Evolutionary conservation across 2,329 filamentous ascomycete species (phyloP).

Genomic region (Dryadomyces quercivorus): DNA sequence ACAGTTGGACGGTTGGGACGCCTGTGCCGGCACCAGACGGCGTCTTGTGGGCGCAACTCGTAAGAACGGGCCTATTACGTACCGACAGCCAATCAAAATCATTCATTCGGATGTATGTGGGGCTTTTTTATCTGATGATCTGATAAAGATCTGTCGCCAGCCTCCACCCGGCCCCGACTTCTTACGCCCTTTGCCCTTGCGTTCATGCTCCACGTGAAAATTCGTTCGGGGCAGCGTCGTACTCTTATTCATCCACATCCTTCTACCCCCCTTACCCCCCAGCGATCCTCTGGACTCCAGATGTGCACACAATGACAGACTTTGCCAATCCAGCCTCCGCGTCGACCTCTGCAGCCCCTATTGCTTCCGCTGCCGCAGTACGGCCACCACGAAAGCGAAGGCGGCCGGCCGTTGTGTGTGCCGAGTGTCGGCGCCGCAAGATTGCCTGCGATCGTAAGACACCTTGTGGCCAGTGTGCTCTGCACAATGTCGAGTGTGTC

Average conservation of each 20-base stretch:
- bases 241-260: too few species aligned
- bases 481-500: conserved; percentile 38
- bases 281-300: background rate
- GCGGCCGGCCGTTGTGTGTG: conserved; percentile 35
- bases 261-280: background rate
- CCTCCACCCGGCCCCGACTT: background rate
- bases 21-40: too few species aligned
- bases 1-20: too few species aligned
- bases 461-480: conserved; percentile 48
- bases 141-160: conserved; percentile 5
- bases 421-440: conserved; percentile 46
- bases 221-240: too few species aligned
- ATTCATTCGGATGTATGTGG: background rate
- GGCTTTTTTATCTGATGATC: conserved; percentile 10
- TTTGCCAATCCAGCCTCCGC: background rate
- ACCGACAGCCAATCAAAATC: too few species aligned
- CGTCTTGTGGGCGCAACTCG: too few species aligned
- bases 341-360: background rate
- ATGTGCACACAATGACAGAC: background rate
- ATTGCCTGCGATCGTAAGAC: conserved; percentile 45
- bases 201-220: background rate
- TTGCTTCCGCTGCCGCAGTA: background rate
- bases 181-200: background rate
- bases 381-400: conserved; percentile 11
- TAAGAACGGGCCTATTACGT: too few species aligned